Base-by-base conservation (phyloP, 768 basidiomycete species). In the Boletus pseudopeckii region DNA sequence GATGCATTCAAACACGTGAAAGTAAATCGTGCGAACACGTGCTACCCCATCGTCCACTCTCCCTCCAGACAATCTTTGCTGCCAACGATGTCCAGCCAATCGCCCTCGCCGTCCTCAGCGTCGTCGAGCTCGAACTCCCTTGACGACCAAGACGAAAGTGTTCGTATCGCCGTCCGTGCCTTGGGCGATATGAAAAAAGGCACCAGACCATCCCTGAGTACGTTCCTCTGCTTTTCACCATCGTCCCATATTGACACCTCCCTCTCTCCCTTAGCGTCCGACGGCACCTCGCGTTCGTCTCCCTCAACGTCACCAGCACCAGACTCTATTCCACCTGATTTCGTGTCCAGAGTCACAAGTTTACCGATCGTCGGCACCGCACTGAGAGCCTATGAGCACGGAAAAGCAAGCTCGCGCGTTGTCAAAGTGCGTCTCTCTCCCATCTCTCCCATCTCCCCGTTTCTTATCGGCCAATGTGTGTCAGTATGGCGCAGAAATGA, bases 401-500 rank as follows among this genome's bases (percentile, higher is more conserved):
- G 86, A 41, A 94, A 93, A 70, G 88, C 87, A 7, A 84, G 82
- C 58, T 92, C 90, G 10, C 75, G 88, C 34, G 88, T 93, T 42
- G 89, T 94, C 58, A 92, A 93, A 78, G 91, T 90, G 55, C 48
- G 76, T 53, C 33, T 32, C 40, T 28, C 20, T 14, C 22, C n/a
- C 38, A 17, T 45, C 15, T 48, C 44, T 5, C 17, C 40, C 15
- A 28, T 42, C 41, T 22, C 13, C 1, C 20, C 18, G 9, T 34
- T 20, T 22, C 57, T 62, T 50, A 67, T 65, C 56, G 39, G 15
- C 7, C 40, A 14, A 8, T 24, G 17, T 34, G 38, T 50, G 26
- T n/a, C 66, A 92, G 90, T 92, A 91, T 64, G 89, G 92, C 45
- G 90, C 88, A 17, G 86, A 88, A 70, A 87, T 92, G 80, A 81